These are phyloP conservation scores for Aegilops bicornis DNA, from an alignment of 176 grass and related monocot species.

Conservation along the genomic window DNA sequence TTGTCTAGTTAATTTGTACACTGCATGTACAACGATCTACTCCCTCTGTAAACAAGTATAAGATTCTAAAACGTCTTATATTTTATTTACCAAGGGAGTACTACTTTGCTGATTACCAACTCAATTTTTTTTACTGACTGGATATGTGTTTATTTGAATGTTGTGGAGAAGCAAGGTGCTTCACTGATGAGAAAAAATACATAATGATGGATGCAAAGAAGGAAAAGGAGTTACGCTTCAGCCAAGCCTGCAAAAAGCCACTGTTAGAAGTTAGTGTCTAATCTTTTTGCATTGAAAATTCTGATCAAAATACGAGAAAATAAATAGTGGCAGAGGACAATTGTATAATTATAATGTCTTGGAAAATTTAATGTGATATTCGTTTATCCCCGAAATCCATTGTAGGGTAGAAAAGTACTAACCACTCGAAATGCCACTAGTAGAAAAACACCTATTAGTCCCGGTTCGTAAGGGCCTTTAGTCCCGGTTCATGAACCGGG, in stretches of 20 bases:
- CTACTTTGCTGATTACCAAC: no score
- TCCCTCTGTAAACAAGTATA: no score
- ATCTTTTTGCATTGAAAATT: conserved; percentile 8
- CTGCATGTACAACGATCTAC: no score
- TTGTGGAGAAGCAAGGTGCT: conserved; percentile 61
- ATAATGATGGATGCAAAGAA: conserved; percentile 87
- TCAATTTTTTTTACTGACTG: no score
- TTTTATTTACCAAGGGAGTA: no score
- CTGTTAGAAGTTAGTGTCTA: conserved; percentile 61
- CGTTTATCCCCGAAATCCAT: conserved; percentile 21
- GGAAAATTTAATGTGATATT: not conserved
- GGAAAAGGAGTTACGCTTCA: conserved; percentile 82
- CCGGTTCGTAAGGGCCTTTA: no score
- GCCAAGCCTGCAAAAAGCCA: conserved; percentile 46
- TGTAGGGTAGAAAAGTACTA: conserved; percentile 72
- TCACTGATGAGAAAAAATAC: conserved; percentile 78
- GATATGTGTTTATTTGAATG: no score
- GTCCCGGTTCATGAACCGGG: no score
- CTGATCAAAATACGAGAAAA: conserved; percentile 12
- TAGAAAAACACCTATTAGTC: no score
- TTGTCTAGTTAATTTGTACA: no score
- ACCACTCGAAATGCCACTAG: conserved; percentile 77
- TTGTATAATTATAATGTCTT: conserved; percentile 26
- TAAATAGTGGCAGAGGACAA: conserved; percentile 5
- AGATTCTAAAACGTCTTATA: no score